These are phyloP conservation scores for Onygenales sp. DNA, from an alignment of 2,329 filamentous ascomycete genomes.

Conservation along the genomic window DNA sequence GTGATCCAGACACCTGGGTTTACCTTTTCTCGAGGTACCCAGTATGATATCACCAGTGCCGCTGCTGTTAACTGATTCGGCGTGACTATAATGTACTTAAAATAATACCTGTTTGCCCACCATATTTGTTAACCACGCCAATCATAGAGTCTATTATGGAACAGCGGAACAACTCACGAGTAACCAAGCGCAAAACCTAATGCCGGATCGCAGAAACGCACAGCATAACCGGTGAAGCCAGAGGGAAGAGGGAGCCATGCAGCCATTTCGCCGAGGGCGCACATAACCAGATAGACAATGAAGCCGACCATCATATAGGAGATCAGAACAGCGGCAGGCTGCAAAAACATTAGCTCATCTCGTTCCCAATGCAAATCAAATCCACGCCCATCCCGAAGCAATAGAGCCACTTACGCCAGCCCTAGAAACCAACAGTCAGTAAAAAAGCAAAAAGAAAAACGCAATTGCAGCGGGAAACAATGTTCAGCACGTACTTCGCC, in stretches of 20 bases:
- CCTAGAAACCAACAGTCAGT: slow-evolving; percentile 12
- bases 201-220: slow-evolving; percentile 37
- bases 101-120: slow-evolving; percentile 39
- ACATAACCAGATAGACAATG: slow-evolving; percentile 61
- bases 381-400: background rate
- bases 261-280: slow-evolving; percentile 40
- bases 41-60: slow-evolving; percentile 70
- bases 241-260: slow-evolving; percentile 42
- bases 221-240: slow-evolving; percentile 38
- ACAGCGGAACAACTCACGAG: slow-evolving; percentile 26
- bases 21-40: slow-evolving; percentile 55
- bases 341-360: slow-evolving; percentile 8
- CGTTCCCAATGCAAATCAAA: background rate
- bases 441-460: background rate
- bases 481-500: slow-evolving; percentile 7
- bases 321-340: slow-evolving; percentile 34
- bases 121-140: slow-evolving; percentile 3
- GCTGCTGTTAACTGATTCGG: slow-evolving; percentile 77
- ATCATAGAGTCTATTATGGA: background rate
- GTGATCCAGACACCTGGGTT: slow-evolving; percentile 76
- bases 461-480: background rate
- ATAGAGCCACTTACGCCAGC: slow-evolving; percentile 25
- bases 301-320: slow-evolving; percentile 36
- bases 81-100: slow-evolving; percentile 75
- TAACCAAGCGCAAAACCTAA: slow-evolving; percentile 40